Base-by-base conservation (phyloP, 1,139 yeast genomes). In the Tardiomyces blankii region DNA sequence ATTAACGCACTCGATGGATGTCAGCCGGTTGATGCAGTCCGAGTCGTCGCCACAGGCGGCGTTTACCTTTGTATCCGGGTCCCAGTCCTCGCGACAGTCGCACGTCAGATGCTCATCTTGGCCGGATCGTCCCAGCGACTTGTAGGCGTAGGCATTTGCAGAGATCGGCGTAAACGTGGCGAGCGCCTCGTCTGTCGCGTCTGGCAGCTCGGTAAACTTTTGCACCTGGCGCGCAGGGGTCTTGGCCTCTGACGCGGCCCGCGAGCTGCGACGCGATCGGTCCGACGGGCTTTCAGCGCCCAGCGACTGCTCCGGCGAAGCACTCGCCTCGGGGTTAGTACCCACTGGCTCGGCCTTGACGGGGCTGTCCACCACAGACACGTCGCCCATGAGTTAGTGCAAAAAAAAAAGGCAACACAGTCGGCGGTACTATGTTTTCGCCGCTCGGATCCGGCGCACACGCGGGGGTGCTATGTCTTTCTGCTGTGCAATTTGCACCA, bases 1-100 rank as follows among this genome's bases (percentile, higher is more conserved):
- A 57, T 83, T 78, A 2, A 80, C 75, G 74, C 98, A 91, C 64
- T 91, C 98, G 42, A 91, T 89, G 40, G 89, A 82, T 0, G 97
- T 91, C 49, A 87, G 76, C 45, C 97, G 68, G 64, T 91, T 91
- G 55, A 91, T 88, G 73, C 98, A 91, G 62, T 82, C 88, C 21
- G 89, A 80, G 52, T 82, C 84, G 39, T 83, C 87, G 28, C 80
- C 86, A 72, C 98, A 91, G 3, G 96, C 95, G 35, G 61, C 54
- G 60, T 87, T 87, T 39, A 54, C 51, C 60, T 86, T 87, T 39
- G 54, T 51, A 0, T 61, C 67, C 2, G 67, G 69, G 54, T 70
- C 73, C 71, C 74, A 69, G 2, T 69, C 62, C 51, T 76, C 80
- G 33, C 57, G 62, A 70, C 98, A 91, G 58, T 88, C 96, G 71